Percentiles rank a stretch among this genome's conserved stretches.
Evolutionary conservation across 73 alveolate genomes (phyloP).

Genomic region (Effrenium voratum): DNA sequence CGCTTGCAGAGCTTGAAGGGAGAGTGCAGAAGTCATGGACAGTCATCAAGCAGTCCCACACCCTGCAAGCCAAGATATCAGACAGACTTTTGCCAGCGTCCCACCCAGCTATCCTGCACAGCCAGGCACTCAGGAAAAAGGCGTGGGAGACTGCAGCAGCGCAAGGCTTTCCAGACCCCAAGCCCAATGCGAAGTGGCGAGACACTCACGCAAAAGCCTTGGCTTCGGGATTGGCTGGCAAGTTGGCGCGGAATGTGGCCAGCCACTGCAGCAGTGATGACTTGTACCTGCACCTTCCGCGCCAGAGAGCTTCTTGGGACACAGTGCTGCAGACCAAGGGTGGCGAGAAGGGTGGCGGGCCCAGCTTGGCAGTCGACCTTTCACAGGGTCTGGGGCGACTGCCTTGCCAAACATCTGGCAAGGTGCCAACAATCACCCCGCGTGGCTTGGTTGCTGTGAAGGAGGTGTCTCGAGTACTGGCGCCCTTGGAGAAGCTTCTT

Average conservation of each 20-base stretch:
- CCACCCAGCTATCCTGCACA: not conserved
- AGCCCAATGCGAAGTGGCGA: not conserved
- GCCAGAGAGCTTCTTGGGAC: conserved; percentile 38
- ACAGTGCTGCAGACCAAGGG: not conserved
- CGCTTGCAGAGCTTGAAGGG: not conserved
- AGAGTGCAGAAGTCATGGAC: not conserved
- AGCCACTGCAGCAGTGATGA: not conserved
- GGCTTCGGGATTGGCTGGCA: too few relatives aligned
- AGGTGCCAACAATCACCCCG: conserved; percentile 37
- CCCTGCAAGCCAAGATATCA: not conserved
- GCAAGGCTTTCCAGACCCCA: not conserved
- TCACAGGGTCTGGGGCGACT: conserved; percentile 17
- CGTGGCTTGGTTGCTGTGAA: not conserved
- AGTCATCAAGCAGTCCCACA: too few relatives aligned
- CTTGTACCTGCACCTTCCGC: conserved; percentile 64
- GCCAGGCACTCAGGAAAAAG: not conserved
- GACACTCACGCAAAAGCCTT: not conserved
- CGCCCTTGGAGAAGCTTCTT: not conserved
- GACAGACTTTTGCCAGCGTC: not conserved
- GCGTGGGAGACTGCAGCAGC: not conserved
- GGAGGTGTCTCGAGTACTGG: not conserved
- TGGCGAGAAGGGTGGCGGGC: not conserved
- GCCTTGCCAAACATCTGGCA: not conserved
- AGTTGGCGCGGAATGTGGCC: not conserved
- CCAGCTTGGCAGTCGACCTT: not conserved